Percentiles rank a stretch among this genome's conserved stretches.
Conservation (phyloP, 768 basidiomycete genomes). For the Russula abietina region DNA sequence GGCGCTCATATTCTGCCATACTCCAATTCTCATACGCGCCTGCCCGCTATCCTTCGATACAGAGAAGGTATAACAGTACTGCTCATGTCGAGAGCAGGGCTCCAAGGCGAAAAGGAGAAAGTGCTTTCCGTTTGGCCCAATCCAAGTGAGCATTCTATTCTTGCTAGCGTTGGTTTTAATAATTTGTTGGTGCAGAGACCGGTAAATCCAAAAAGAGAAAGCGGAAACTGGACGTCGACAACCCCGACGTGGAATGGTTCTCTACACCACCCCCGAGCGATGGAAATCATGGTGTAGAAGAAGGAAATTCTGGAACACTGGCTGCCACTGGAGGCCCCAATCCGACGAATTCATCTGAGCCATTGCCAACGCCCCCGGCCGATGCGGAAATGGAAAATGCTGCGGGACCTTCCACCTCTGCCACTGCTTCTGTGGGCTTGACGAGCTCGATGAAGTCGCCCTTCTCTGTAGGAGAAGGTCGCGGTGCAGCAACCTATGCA, state of each 20-base stretch:
- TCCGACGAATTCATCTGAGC: not conserved
- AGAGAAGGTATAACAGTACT: slow-evolving; percentile 12
- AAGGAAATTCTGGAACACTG: not conserved
- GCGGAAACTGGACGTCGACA: not conserved
- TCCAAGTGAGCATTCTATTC: not conserved
- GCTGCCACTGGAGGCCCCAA: not conserved
- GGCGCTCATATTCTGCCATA: slow-evolving; percentile 11
- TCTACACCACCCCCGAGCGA: slow-evolving; percentile 5
- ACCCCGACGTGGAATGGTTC: slow-evolving; percentile 6
- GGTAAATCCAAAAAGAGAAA: slow-evolving; percentile 7
- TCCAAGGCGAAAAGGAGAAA: slow-evolving; percentile 4
- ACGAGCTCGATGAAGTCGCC: not conserved
- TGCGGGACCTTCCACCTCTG: not conserved
- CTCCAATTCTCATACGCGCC: not conserved
- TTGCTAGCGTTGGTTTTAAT: not conserved
- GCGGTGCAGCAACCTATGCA: not conserved
- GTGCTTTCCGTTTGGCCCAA: slow-evolving; percentile 7
- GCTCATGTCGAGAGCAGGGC: slow-evolving; percentile 10
- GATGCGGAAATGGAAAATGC: not conserved
- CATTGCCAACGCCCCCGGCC: not conserved
- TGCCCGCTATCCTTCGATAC: slow-evolving; percentile 6
- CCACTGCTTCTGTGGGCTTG: not conserved
- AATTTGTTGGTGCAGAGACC: not conserved
- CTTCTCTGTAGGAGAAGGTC: not conserved
- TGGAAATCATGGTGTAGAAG: not conserved